Percentiles rank a stretch among this genome's conserved stretches.
Evolutionary conservation across 805 yeast species (phyloP).

Genomic region (Sugiyamaella americana): DNA sequence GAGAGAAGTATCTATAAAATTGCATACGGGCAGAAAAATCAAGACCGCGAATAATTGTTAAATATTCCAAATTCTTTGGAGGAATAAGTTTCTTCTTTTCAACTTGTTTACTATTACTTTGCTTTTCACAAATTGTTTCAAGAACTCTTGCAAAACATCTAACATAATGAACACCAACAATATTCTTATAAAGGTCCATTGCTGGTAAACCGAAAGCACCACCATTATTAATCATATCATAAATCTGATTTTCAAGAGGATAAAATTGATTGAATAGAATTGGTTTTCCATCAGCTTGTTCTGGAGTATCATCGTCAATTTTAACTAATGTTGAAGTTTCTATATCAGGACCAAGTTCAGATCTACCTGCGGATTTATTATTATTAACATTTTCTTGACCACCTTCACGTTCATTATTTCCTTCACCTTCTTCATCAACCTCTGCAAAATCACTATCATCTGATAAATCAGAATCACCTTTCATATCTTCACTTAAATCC

Average conservation of each 20-base stretch:
- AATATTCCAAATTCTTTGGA: slow-evolving; percentile 29
- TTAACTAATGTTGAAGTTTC: slow-evolving; percentile 6
- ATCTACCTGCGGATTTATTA: neutral
- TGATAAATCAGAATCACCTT: slow-evolving; percentile 33
- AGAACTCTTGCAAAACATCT: slow-evolving; percentile 48
- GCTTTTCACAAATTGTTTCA: slow-evolving; percentile 42
- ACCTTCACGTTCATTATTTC: too few relatives aligned
- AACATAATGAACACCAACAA: slow-evolving; percentile 52
- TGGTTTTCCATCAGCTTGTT: neutral
- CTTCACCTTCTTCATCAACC: slow-evolving; percentile 25
- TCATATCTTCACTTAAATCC: slow-evolving; percentile 26
- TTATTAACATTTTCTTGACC: neutral
- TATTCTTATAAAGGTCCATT: slow-evolving; percentile 42
- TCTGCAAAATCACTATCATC: slow-evolving; percentile 30
- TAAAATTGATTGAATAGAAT: slow-evolving; percentile 44
- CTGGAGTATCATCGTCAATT: slow-evolving; percentile 11
- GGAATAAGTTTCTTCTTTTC: slow-evolving; percentile 22
- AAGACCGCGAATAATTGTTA: slow-evolving; percentile 50
- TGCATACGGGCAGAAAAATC: slow-evolving; percentile 72
- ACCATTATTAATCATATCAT: slow-evolving; percentile 38
- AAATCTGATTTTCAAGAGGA: slow-evolving; percentile 62
- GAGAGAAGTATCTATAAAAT: slow-evolving; percentile 59
- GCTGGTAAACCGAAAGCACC: slow-evolving; percentile 53
- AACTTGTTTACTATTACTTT: slow-evolving; percentile 16
- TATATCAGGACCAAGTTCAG: slow-evolving; percentile 5